A percentile compares a stretch with the other conserved stretches of the same genome.
Evolutionary conservation across 441 rosid species (phyloP).

Genomic region (Capsella rubella): DNA sequence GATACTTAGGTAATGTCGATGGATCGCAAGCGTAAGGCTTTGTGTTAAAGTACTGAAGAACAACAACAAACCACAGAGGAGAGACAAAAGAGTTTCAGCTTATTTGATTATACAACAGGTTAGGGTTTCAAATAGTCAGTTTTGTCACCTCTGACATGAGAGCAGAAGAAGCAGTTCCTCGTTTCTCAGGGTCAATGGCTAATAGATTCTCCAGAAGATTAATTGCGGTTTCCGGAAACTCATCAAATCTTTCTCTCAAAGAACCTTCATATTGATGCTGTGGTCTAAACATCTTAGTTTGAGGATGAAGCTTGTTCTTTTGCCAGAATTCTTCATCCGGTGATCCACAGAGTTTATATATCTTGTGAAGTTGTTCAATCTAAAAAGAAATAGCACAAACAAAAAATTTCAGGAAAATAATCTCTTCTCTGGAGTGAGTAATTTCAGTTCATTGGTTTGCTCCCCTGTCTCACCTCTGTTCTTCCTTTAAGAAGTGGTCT

Average conservation of each 20-base stretch:
- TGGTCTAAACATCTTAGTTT: conserved; percentile 73
- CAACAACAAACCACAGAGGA: conserved; percentile 15
- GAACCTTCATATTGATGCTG: conserved; percentile 72
- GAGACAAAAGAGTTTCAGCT: background rate
- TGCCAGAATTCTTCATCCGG: conserved; percentile 87
- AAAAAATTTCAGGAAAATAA: background rate
- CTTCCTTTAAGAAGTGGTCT: conserved; percentile 88
- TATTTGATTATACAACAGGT: background rate
- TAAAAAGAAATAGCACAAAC: conserved; percentile 37
- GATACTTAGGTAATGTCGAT: conserved; percentile 86
- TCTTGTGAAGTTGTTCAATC: conserved; percentile 96
- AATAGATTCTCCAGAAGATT: conserved; percentile 71
- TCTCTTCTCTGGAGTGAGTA: background rate
- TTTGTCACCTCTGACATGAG: conserved; percentile 67
- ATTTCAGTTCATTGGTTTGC: background rate
- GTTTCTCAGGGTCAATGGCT: conserved; percentile 75
- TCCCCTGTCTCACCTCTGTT: conserved; percentile 66
- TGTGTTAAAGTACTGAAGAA: conserved; percentile 73
- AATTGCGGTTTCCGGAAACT: conserved; percentile 56
- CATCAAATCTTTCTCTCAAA: conserved; percentile 72
- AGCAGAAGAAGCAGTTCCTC: conserved; percentile 91
- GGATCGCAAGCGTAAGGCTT: conserved; percentile 85
- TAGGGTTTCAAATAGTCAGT: background rate
- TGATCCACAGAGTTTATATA: conserved; percentile 87
- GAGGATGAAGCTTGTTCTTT: conserved; percentile 65